Evolutionary conservation across 2,329 filamentous ascomycete species (phyloP), one percentile per base, ranked within the genome.

Genomic region (Aureobasidium sp.): DNA sequence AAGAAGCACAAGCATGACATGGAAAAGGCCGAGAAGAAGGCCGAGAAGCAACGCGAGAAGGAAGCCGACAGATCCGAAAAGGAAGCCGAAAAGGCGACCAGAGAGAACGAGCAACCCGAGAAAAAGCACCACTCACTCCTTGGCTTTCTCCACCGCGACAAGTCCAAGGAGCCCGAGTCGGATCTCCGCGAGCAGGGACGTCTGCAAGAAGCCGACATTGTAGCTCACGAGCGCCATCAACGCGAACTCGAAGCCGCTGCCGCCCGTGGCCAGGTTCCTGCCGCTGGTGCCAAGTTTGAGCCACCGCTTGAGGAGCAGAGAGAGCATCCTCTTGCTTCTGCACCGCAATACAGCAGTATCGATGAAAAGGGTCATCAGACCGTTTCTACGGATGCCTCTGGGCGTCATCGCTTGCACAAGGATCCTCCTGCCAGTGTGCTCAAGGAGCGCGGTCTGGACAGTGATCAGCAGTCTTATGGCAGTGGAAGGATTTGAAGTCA

Each of bases 121-220:
- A 52, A 58, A 45, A 56, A 57, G 54, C 35, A 55, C 21, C 41
- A 59, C 47, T 55, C 62, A 29, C 57, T 72, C 10, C 59, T 71
- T 21, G 65, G 68, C 17, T 71, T 72, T 58, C 57, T 72, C 25
- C 68, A 71, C 55, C 65, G 68, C n/a, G 65, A 71, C 58, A 71
- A 69, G 55, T 64, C 67, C 55, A 68, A 68, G 44, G 41, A 44
- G 25, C 25, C 41, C 4, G 52, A 54, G 16, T 34, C 40, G 11
- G 25, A 32, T 4, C 16, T 45, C 8, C 29, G 32, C 19, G 12
- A 53, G 12, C 39, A 53, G 21, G 50, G 53, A 1, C 17, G 48
- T 19, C 37, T 42, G 12, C 37, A 41, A 25, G 40, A 51, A 37
- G 48, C 49, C 22, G 48, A 53, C 25, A 32, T 38, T 17, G 40